Evolutionary conservation across 1,284 basidiomycete genomes (phyloP).

Genomic region (Ceratobasidium sp.): DNA sequence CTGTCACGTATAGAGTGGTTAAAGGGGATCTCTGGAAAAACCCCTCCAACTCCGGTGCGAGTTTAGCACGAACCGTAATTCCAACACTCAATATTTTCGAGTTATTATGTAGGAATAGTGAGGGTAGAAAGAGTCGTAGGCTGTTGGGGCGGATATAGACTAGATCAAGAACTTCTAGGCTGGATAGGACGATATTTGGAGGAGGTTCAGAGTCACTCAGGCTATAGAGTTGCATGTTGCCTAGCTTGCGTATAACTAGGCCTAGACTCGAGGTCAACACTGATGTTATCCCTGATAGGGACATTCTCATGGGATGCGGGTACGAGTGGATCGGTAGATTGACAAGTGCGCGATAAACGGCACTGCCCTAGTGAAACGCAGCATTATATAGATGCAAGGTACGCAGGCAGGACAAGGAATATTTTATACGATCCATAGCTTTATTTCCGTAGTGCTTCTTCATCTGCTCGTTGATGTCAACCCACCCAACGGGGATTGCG

Average conservation of each 20-base stretch:
- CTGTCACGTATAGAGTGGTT: not conserved
- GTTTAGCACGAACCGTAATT: no score
- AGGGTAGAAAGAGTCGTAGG: not conserved
- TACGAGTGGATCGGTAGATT: not conserved
- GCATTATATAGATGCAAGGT: not conserved
- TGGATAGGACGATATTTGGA: not conserved
- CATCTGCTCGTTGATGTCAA: no score
- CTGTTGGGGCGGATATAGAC: not conserved
- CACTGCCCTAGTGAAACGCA: not conserved
- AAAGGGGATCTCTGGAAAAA: slow-evolving; percentile 1
- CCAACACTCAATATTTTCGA: not conserved
- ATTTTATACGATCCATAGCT: no score
- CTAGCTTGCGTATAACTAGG: not conserved
- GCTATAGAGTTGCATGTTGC: not conserved
- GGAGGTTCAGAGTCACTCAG: not conserved
- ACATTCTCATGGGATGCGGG: not conserved
- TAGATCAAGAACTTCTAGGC: not conserved
- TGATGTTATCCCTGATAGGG: not conserved
- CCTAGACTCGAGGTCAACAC: not conserved
- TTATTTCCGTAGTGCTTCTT: no score
- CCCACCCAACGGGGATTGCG: no score
- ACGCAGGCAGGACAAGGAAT: no score
- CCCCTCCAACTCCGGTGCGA: not conserved
- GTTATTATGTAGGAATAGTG: not conserved
- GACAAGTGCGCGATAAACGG: not conserved